Evolutionary conservation across 164 flowering plant species (phyloP), one percentile per base, ranked within the genome.

Genomic region (Nelumbo lutea): DNA sequence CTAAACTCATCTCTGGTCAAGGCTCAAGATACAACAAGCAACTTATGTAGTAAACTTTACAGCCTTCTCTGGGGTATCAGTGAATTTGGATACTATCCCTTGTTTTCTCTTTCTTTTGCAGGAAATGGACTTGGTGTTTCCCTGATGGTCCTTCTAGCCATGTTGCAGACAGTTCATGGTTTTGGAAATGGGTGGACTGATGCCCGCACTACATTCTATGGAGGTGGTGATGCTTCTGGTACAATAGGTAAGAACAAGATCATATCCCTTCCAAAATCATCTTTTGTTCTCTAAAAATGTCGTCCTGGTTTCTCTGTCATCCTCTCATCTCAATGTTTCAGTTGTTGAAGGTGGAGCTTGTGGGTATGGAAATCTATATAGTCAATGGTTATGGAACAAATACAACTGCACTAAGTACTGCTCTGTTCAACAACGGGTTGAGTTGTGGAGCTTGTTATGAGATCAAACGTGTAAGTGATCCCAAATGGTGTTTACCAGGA

Each of bases 131-230:
- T 75, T 65, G 86, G 75, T 38, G 8, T 82, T 52, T 59, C 80
- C 55, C 9, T 81, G 1, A 51, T 79, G 40, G 75, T 73, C 27
- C 42, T 82, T 62, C 68, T 80, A 50, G 73, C 78, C 48, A n/a
- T 78, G 41, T 61, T 81, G 53, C 69, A 68, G 2, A 65, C 79
- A 59, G 83, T 77, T 73, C 67, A 73, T 62, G 88, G 81, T 7
- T 68, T 77, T 64, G 75, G 80, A 71, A 81, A 78, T 15, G 86
- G 88, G 10, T 88, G 93, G 93, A 72, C 56, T 4, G 74, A 72
- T 78, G 93, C 85, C 62, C 93, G 83, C 81, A 90, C 93, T 51
- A 88, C 93, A 4, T 88, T 88, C 81, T 88, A 86, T 71, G 93
- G 93, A n/a, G 90, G 88, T 15, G 83, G 86, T 57, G 93, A 88